Conservation (phyloP, 345 rosid species). For the Salix suchowensis region DNA sequence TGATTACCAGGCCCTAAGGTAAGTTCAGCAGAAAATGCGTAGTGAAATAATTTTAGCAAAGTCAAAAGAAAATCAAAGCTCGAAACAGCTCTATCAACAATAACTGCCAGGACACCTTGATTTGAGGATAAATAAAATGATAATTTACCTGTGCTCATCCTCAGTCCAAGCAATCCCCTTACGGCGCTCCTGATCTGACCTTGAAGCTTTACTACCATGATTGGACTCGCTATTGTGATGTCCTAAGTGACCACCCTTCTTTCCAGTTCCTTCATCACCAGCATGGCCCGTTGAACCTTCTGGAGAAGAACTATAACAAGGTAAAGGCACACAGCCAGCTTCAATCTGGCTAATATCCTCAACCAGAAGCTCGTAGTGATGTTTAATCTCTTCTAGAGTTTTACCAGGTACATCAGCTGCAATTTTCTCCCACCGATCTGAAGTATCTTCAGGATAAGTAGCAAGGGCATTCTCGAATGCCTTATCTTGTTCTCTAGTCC, state of each 20-base stretch:
- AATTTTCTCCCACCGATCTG: slow-evolving; percentile 74
- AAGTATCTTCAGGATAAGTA: slow-evolving; percentile 51
- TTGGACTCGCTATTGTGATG: slow-evolving; percentile 49
- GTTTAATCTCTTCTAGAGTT: slow-evolving; percentile 67
- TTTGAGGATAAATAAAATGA: background rate
- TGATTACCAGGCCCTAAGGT: background rate
- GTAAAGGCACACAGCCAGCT: slow-evolving; percentile 85
- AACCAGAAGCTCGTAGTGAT: slow-evolving; percentile 73
- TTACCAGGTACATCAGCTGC: slow-evolving; percentile 76
- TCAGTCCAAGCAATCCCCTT: slow-evolving; percentile 99
- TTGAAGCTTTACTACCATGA: slow-evolving; percentile 75
- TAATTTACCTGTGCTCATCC: slow-evolving; percentile 47
- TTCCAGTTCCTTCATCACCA: slow-evolving; percentile 66
- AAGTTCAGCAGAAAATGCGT: background rate
- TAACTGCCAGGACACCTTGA: background rate
- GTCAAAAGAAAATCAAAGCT: background rate
- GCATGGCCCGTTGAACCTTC: slow-evolving; percentile 56
- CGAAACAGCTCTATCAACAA: background rate
- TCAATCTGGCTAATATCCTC: slow-evolving; percentile 77
- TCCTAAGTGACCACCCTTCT: slow-evolving; percentile 59
- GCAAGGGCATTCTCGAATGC: slow-evolving; percentile 90
- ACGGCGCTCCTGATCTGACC: slow-evolving; percentile 89
- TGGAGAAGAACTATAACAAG: slow-evolving; percentile 54
- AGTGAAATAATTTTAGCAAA: background rate
- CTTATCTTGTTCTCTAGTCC: slow-evolving; percentile 88